phyloP scores from a whole-genome alignment of 2,329 filamentous ascomycete genomes.

The Penicillium italicum region DNA sequence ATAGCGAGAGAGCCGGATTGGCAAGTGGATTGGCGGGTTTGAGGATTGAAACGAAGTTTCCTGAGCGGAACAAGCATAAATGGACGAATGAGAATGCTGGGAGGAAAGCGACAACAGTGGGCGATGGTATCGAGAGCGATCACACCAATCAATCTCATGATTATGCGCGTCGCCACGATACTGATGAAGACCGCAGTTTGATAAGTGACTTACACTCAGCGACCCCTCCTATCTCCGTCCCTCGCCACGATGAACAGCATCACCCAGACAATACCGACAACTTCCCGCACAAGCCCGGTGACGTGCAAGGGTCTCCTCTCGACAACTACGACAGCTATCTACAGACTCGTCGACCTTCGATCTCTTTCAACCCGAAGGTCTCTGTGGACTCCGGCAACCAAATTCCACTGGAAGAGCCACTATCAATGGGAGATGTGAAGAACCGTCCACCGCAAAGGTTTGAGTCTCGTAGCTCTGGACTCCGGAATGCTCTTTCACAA shows the following conservation, averaged over 20 bases:
- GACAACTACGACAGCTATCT: conserved; percentile 45
- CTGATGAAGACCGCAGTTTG: conserved; percentile 40
- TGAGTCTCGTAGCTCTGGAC: conserved; percentile 33
- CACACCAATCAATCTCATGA: conserved; percentile 35
- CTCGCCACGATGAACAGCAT: conserved; percentile 36
- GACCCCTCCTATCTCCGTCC: conserved; percentile 47
- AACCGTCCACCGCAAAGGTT: conserved; percentile 26
- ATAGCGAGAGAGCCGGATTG: conserved; percentile 32
- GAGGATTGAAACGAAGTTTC: conserved; percentile 41
- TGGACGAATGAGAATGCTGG: conserved; percentile 25
- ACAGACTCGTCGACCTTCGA: conserved; percentile 39
- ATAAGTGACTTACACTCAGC: conserved; percentile 40
- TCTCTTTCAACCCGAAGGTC: conserved; percentile 43
- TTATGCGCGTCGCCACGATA: conserved; percentile 34
- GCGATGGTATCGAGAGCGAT: conserved; percentile 39
- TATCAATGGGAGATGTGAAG: conserved; percentile 32
- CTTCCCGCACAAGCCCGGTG: conserved; percentile 39
- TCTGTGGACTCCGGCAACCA: conserved; percentile 40
- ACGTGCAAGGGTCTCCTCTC: conserved; percentile 37
- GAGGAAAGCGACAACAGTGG: conserved; percentile 25
- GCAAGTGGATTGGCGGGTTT: conserved; percentile 31
- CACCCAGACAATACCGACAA: conserved; percentile 25
- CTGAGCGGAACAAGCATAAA: conserved; percentile 22
- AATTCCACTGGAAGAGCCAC: conserved; percentile 39
- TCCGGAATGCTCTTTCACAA: conserved; percentile 37